A percentile compares a stretch with the other conserved stretches of the same genome.
Conservation (phyloP, 2,329 filamentous ascomycete genomes). For the Aureobasidium sp. region DNA sequence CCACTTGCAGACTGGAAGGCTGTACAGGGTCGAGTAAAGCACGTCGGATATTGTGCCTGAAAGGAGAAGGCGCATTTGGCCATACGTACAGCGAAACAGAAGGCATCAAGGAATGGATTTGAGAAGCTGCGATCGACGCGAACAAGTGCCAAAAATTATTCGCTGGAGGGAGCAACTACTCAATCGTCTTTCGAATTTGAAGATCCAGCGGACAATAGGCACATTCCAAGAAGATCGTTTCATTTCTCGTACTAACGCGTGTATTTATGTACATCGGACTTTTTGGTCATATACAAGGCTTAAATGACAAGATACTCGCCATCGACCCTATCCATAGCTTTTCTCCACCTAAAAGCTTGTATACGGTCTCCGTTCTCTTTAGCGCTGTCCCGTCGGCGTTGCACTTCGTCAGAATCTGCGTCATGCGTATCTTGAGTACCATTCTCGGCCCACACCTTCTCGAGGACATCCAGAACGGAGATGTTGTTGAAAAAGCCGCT, state of each 20-base stretch:
- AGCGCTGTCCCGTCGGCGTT: constrained; percentile 23
- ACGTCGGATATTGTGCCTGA: neutral
- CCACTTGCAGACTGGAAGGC: neutral
- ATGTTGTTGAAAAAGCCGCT: constrained; percentile 93
- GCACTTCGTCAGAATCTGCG: constrained; percentile 23
- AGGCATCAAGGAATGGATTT: neutral
- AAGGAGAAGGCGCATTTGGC: too few species aligned
- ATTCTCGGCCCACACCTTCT: constrained; percentile 64
- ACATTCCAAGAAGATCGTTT: neutral
- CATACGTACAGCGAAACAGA: neutral
- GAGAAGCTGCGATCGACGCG: too few species aligned
- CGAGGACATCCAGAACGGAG: constrained; percentile 74
- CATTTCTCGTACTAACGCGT: neutral
- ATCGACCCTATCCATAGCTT: constrained; percentile 44
- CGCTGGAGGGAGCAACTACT: neutral
- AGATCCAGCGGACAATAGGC: neutral
- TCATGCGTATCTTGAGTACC: constrained; percentile 21
- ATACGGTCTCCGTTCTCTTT: constrained; percentile 23
- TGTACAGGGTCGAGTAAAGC: neutral
- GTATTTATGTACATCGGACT: neutral
- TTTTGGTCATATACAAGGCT: constrained; percentile 17
- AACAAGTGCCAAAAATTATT: too few species aligned
- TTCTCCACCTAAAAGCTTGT: constrained; percentile 43
- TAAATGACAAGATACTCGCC: constrained; percentile 47
- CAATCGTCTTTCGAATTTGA: neutral